Base-by-base conservation (phyloP, 192 early-diverging fungal genomes). In the Entomortierella beljakovae region DNA sequence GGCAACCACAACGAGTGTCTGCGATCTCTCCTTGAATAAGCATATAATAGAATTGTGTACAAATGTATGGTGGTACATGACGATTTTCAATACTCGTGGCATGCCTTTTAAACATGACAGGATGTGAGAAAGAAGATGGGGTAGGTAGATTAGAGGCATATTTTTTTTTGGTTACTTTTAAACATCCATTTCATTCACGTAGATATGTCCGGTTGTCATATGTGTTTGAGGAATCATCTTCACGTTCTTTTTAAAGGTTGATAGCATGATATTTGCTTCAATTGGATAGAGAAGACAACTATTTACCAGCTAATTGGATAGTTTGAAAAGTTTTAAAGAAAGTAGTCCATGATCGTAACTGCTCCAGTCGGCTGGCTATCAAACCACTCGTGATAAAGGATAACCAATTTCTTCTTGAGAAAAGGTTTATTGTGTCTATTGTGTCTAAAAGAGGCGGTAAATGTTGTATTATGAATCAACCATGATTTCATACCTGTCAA, bases 1-100 rank as follows among this genome's bases (percentile, higher is more conserved):
- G 43, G 42, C 60, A 46, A 33, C 46, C 20, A 20, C 43, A 37
- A 49, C 60, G 60, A 49, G 46, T 61, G 60, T 49, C 46, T 40
- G 37, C 57, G 20, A 34, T 20, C 35, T 15, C 22, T 40, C 6
- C 20, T 58, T 40, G 8, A 25, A 37, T 26, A 32, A 31, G 50
- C 26, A 65, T 3, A 23, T 34, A 49, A 35, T 31, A 22, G 6
- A 10, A 1, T 46, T 46, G 43, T 46, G 43, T 11, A 20, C 3
- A 11, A 11, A 20, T 3, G 15, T 20, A 15, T 3, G 43, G 43
- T 46, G 43, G 43, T 46, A 46, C 43, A 46, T 46, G 43, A 46
- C 43, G 43, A 11, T 40, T 46, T 46, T 11, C 43, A 46, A 11
- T 46, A 16, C 43, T 46, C 43, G 43, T 46, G 43, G 7, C 43